A percentile compares a stretch with the other conserved stretches of the same genome.
Conservation (phyloP, 768 basidiomycete species). For the Pleurotus pulmonarius region DNA sequence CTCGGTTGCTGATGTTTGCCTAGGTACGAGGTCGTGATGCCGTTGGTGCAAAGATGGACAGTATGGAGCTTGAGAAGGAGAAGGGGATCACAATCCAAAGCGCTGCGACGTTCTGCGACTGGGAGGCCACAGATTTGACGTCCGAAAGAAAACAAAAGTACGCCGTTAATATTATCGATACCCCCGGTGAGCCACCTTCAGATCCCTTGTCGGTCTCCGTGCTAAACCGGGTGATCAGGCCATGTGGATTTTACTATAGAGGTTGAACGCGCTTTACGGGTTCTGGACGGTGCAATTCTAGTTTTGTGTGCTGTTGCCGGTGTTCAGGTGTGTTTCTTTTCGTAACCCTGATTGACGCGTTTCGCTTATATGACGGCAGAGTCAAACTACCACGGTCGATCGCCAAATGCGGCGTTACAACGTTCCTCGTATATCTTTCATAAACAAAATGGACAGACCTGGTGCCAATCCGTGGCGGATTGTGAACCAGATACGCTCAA, state of each 20-base stretch:
- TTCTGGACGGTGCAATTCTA: constrained; percentile 93
- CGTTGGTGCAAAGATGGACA: constrained; percentile 99
- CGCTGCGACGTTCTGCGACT: constrained; percentile 97
- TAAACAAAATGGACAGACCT: constrained; percentile 99
- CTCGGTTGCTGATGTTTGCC: constrained; percentile 8
- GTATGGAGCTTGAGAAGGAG: constrained; percentile 97
- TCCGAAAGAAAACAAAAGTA: constrained; percentile 73
- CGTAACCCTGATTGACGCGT: not conserved
- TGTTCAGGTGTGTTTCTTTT: constrained; percentile 62
- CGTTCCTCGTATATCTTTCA: constrained; percentile 92
- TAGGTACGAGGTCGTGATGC: constrained; percentile 91
- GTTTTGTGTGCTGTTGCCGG: constrained; percentile 97
- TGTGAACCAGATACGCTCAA: constrained; percentile 84
- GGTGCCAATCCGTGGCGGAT: constrained; percentile 98
- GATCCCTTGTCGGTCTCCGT: not conserved
- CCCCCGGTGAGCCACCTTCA: constrained; percentile 61
- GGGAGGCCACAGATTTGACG: constrained; percentile 67
- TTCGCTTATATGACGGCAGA: constrained; percentile 37
- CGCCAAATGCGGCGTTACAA: constrained; percentile 97
- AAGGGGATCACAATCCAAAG: constrained; percentile 99
- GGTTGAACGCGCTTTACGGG: constrained; percentile 94
- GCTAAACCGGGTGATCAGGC: constrained; percentile 40
- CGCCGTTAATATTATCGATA: constrained; percentile 97
- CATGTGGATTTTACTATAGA: constrained; percentile 99
- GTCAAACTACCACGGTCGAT: constrained; percentile 98